Conservation (phyloP, 2,329 filamentous ascomycete species). For the Chalara sp. region DNA sequence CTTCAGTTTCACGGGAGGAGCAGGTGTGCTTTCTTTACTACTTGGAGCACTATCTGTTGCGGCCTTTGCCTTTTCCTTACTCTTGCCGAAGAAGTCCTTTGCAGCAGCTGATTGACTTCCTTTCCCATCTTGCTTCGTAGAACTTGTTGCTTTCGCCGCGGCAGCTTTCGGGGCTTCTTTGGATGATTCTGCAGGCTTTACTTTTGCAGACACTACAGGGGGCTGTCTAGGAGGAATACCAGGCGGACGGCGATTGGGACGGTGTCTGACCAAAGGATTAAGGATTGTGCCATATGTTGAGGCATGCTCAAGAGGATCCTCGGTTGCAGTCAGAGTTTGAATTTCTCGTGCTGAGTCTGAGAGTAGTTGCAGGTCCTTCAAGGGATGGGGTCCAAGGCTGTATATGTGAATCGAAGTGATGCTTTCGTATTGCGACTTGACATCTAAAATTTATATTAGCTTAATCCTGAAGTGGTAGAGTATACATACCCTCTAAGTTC, state of each 20-base stretch:
- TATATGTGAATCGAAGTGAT: constrained; percentile 81
- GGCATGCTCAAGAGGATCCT: constrained; percentile 52
- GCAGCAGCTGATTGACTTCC: constrained; percentile 17
- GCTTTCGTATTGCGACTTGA: constrained; percentile 61
- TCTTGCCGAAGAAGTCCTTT: constrained; percentile 32
- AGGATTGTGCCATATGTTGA: constrained; percentile 67
- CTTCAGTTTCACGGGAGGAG: constrained; percentile 37
- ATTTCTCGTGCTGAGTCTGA: constrained; percentile 63
- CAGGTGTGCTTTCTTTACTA: constrained; percentile 21
- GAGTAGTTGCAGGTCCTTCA: constrained; percentile 66
- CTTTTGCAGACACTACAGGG: constrained; percentile 29
- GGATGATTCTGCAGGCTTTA: constrained; percentile 26
- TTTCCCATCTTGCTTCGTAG: constrained; percentile 4
- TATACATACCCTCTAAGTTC: constrained; percentile 54
- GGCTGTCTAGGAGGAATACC: not conserved
- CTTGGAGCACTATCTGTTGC: constrained; percentile 13
- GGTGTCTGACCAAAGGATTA: constrained; percentile 58
- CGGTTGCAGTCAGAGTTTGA: constrained; percentile 43
- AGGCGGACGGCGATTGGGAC: constrained; percentile 27
- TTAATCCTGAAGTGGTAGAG: constrained; percentile 11
- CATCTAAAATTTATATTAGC: constrained; percentile 39
- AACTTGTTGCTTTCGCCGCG: constrained; percentile 5
- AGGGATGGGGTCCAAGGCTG: constrained; percentile 65
- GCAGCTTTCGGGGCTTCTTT: constrained; percentile 8
- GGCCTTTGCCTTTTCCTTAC: constrained; percentile 16